Base-by-base conservation (phyloP, 106 monocot genomes). In the Posidonia australis region DNA sequence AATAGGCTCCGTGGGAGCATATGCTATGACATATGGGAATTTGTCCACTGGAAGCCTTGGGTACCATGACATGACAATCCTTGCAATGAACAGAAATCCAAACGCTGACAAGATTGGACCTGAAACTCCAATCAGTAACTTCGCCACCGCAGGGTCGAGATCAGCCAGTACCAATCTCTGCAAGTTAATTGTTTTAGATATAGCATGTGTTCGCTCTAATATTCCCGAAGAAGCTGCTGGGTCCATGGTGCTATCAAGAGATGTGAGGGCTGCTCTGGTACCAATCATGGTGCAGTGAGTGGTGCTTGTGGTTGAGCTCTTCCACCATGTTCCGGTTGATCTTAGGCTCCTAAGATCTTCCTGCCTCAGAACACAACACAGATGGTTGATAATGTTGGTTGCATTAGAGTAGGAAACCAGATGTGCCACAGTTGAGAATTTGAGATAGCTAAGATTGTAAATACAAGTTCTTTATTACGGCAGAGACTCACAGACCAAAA, bases 1-100 rank as follows among this genome's bases (percentile, higher is more conserved):
- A 18, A 89, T 42, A 11, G 93, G 89, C 64, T 89, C 93, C 12
- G 93, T 86, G 0, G 93, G 93, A 11, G 88, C 86, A 63, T 81
- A 89, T 1, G 83, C 93, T 22, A 86, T 44, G 5, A 84, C 88
- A 71, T 93, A 93, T 0, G 89, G 88, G 55, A 93, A 86, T 63
- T 86, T 73, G 1, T 58, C 77, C 46, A 86, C 81, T 0, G 89
- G 89, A 12, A 86, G 83, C 77, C 83, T 89, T 1, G 93, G 93
- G 60, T 93, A 93, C 89, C 93, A 93, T 11, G 88, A 88, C 93
- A 93, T 89, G 25, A 93, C 76, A 56, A 89, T 93, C 63, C 89
- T 77, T 22, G 70, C 18, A 57, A 89, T 81, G 71, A 89, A 93
- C 20, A 89, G 67, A 43, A 93, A 89, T 0, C 83, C 85, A 41